These are phyloP conservation scores for Ophiosphaerella korrae DNA, from an alignment of 2,329 filamentous ascomycete species.

Conservation along the genomic window DNA sequence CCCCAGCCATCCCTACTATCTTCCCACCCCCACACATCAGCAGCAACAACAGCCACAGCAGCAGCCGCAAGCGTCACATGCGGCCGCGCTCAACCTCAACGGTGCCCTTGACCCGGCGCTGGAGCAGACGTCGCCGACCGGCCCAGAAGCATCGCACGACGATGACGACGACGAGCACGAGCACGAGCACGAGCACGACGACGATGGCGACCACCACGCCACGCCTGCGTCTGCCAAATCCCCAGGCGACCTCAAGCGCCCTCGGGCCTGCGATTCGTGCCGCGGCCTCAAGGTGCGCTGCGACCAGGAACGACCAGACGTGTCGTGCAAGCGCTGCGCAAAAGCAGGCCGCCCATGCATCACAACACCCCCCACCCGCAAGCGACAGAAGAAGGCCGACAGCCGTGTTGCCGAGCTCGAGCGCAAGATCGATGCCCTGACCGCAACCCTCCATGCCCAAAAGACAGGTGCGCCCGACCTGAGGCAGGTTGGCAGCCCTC, in stretches of 20 bases:
- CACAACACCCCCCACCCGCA: constrained; percentile 71
- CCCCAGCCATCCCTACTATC: constrained; percentile 40
- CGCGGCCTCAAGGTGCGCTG: constrained; percentile 68
- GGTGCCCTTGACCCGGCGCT: constrained; percentile 38
- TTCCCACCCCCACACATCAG: constrained; percentile 32
- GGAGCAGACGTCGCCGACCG: constrained; percentile 36
- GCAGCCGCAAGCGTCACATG: background rate
- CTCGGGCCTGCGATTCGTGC: constrained; percentile 55
- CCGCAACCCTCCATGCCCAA: constrained; percentile 73
- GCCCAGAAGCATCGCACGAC: constrained; percentile 26
- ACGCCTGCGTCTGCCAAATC: constrained; percentile 41
- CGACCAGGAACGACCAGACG: constrained; percentile 73
- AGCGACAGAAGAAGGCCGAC: constrained; percentile 90
- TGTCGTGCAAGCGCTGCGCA: constrained; percentile 68
- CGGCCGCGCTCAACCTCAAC: constrained; percentile 3
- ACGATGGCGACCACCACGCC: constrained; percentile 35
- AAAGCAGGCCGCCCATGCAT: constrained; percentile 74
- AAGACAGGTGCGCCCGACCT: constrained; percentile 30
- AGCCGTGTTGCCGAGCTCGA: constrained; percentile 87
- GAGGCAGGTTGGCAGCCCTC: constrained; percentile 29
- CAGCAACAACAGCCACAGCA: constrained; percentile 24
- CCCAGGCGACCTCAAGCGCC: constrained; percentile 50
- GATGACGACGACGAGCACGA: constrained; percentile 39
- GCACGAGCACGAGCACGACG: constrained; percentile 31
- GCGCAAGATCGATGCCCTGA: constrained; percentile 89